Percentiles rank a stretch among this genome's conserved stretches.
Conservation (phyloP, 2,329 filamentous ascomycete species). For the Aspergillus quadrilineatus region DNA sequence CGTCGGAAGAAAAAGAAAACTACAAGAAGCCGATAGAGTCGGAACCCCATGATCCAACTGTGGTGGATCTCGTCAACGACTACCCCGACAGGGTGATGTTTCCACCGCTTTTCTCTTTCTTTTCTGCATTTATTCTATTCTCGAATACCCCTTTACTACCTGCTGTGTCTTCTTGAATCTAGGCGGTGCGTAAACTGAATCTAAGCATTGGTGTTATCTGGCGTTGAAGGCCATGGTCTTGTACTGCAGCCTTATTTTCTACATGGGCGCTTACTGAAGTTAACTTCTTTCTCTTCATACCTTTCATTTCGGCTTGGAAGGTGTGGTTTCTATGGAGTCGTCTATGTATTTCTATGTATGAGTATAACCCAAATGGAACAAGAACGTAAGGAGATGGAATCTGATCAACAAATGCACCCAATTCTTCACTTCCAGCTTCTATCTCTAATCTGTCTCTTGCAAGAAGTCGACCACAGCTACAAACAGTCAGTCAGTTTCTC, state of each 20-base stretch:
- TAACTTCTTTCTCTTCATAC: not conserved
- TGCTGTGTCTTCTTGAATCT: not conserved
- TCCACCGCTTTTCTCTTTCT: not conserved
- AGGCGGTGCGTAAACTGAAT: not conserved
- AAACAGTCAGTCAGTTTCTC: not conserved
- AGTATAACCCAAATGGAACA: not conserved
- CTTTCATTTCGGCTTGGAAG: not conserved
- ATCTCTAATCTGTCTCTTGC: slow-evolving; percentile 15
- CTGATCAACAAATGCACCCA: not conserved
- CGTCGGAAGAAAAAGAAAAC: slow-evolving; percentile 19
- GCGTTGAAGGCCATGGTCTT: not conserved
- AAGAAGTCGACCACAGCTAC: slow-evolving; percentile 38
- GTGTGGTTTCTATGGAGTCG: not conserved
- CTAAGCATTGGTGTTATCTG: slow-evolving; percentile 4
- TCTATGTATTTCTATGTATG: not conserved
- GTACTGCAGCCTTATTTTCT: not conserved
- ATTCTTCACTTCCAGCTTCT: slow-evolving; percentile 10
- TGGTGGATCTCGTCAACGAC: not conserved
- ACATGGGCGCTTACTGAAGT: not conserved
- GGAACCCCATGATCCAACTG: not conserved
- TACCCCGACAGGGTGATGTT: not conserved
- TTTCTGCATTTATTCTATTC: not conserved
- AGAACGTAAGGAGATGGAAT: not conserved
- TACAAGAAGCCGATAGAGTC: slow-evolving; percentile 2
- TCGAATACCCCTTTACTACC: not conserved